Conservation (phyloP, 106 monocot species). For the Vanilla planifolia region DNA sequence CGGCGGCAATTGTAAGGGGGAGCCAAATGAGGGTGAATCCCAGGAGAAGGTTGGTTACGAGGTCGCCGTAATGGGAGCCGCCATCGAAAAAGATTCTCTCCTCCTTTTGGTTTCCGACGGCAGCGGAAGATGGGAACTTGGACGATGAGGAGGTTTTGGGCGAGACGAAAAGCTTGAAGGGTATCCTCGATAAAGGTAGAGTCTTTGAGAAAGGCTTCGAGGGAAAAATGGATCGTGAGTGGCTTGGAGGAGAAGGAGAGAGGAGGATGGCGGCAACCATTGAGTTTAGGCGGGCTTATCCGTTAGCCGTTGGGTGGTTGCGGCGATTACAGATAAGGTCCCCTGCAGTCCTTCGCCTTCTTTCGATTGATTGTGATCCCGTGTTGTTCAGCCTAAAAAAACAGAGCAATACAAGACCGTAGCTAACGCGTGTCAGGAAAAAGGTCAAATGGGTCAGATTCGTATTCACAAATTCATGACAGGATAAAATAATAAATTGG, state of each 20-base stretch:
- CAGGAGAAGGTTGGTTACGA: conserved; percentile 40
- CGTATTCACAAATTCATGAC: too few relatives aligned
- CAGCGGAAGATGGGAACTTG: conserved; percentile 9
- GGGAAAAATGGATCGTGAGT: not conserved
- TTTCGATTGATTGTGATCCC: too few relatives aligned
- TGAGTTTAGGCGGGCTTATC: not conserved
- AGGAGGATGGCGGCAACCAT: conserved; percentile 1
- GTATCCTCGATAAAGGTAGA: not conserved
- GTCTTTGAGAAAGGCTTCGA: conserved; percentile 8
- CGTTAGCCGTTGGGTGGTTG: not conserved
- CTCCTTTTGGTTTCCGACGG: not conserved
- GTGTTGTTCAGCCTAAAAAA: too few relatives aligned
- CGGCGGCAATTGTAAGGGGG: conserved; percentile 53
- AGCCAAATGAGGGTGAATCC: conserved; percentile 67
- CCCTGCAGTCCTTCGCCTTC: too few relatives aligned
- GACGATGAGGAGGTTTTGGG: conserved; percentile 6
- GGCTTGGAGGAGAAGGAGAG: conserved; percentile 1
- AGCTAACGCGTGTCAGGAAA: too few relatives aligned
- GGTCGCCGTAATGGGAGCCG: conserved; percentile 61
- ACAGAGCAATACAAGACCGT: too few relatives aligned
- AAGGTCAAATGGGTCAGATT: too few relatives aligned
- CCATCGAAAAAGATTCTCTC: conserved; percentile 59
- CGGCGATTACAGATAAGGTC: too few relatives aligned
- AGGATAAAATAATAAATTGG: too few relatives aligned
- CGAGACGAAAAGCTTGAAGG: conserved; percentile 6